Percentiles rank a stretch among this genome's conserved stretches.
Evolutionary conservation across 441 rosid species (phyloP).

Genomic region (Adansonia grandidieri): DNA sequence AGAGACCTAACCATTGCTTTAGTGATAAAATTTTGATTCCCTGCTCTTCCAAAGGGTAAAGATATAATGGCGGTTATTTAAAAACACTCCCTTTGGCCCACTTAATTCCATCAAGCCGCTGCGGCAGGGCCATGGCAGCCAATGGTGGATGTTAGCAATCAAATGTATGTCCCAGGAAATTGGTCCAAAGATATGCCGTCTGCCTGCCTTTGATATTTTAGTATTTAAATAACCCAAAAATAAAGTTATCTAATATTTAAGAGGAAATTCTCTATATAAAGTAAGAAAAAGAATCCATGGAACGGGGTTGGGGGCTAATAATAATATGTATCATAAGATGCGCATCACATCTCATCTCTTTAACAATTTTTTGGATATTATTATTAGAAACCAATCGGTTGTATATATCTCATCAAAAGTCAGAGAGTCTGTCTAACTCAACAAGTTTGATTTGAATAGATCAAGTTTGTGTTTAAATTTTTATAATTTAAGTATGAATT

Average conservation of each 20-base stretch:
- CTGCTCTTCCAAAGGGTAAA: background rate
- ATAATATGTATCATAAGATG: slow-evolving; percentile 6
- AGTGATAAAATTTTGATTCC: background rate
- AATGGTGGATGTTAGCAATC: background rate
- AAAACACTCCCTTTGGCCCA: background rate
- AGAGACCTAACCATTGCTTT: background rate
- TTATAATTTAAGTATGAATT: too few relatives aligned
- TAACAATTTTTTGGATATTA: background rate
- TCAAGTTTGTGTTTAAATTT: too few relatives aligned
- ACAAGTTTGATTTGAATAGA: too few relatives aligned
- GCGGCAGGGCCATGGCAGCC: background rate
- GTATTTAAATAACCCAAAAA: background rate
- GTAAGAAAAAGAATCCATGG: background rate
- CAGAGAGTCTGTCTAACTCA: too few relatives aligned
- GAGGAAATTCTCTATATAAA: background rate
- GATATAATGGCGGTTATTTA: background rate
- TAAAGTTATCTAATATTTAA: too few relatives aligned
- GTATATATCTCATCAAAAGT: too few relatives aligned
- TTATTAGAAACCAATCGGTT: background rate
- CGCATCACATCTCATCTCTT: slow-evolving; percentile 20
- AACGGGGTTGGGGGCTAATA: slow-evolving; percentile 14
- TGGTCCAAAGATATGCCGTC: background rate
- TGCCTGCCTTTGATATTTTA: background rate
- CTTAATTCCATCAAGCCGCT: background rate
- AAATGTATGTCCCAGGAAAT: slow-evolving; percentile 10